Base-by-base conservation (phyloP, 129 eudicot species). In the Flaveria trinervia region DNA sequence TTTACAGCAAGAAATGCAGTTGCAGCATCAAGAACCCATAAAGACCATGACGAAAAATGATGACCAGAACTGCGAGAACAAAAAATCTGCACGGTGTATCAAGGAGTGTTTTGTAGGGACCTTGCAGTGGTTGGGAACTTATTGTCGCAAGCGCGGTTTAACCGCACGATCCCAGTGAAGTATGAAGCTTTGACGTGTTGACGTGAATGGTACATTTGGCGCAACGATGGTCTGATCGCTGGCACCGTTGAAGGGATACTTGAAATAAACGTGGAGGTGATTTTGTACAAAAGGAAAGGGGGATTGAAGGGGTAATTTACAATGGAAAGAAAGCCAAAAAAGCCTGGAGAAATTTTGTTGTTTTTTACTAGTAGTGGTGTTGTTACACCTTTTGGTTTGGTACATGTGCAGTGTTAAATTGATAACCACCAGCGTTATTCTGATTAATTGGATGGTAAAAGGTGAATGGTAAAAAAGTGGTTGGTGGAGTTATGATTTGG, bases 51-150 rank as follows among this genome's bases (percentile, higher is more conserved):
- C 14, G 2, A 73, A 17, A 39, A 65, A 36, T 0, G 66, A 76
- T 3, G 80, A 76, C 11, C 45, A 39, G 9, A 25, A 77, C 46
- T 41, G 75, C 5, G 84, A 80, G 20, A 76, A 70, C 48, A 70
- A 84, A 3, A 82, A 79, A 26, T 23, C 85, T 4, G 81, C 88
- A 66, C 72, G 1, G 92, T 83, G 22, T 92, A 83, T 75, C 96
- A 92, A 87, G 97, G 97, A 8, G 98, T 87, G 71, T 93, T 93
- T 48, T 91, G 98, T 74, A 74, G 98, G 80, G 98, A 93, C 86
- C 81, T 93, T 73, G 90, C 93, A 9, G 89, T 75, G 33, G 98
- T 93, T 8, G 98, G 98, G 81, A 93, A 79, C 82, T 69, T 93
- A 83, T 71, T 93, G 22, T 90, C 98, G 0, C 97, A 87, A 16